Conservation (phyloP, 75 land plant genomes). For the Larix kaempferi region DNA sequence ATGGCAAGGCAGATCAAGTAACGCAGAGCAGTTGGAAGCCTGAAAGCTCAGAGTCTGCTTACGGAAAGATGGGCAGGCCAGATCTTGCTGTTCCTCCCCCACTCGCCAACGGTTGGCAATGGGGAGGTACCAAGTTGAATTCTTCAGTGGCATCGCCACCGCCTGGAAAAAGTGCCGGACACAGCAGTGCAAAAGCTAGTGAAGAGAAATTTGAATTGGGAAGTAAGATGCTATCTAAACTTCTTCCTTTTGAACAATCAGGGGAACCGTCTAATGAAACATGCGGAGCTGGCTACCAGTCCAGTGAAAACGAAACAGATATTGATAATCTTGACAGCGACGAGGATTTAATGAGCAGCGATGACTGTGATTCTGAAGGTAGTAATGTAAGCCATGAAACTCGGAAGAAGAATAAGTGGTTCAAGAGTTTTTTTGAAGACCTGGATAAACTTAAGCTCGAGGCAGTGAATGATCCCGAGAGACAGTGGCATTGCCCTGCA, state of each 20-base stretch:
- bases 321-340: constrained; percentile 56
- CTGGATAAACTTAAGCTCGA: constrained; percentile 53
- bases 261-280: not conserved
- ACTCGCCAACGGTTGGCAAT: constrained; percentile 45
- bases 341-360: constrained; percentile 59
- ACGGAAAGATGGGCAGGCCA: not conserved
- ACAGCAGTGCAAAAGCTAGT: not conserved
- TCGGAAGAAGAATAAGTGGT: constrained; percentile 67
- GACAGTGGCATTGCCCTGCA: constrained; percentile 98
- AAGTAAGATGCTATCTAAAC: not conserved
- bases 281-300: no score
- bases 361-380: constrained; percentile 57
- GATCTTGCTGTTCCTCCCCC: constrained; percentile 35
- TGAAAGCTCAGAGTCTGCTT: not conserved
- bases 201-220: not conserved
- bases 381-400: constrained; percentile 65
- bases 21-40: constrained; percentile 17
- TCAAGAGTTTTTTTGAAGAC: constrained; percentile 56
- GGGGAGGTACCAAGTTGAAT: constrained; percentile 10
- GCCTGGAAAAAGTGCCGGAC: not conserved
- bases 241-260: constrained; percentile 13
- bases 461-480: constrained; percentile 58
- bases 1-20: constrained; percentile 14
- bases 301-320: constrained; percentile 20
- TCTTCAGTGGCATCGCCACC: not conserved